Evolutionary conservation across 306 rosid genomes (phyloP), one percentile per base, ranked within the genome.

Genomic region (Quercus robur): DNA sequence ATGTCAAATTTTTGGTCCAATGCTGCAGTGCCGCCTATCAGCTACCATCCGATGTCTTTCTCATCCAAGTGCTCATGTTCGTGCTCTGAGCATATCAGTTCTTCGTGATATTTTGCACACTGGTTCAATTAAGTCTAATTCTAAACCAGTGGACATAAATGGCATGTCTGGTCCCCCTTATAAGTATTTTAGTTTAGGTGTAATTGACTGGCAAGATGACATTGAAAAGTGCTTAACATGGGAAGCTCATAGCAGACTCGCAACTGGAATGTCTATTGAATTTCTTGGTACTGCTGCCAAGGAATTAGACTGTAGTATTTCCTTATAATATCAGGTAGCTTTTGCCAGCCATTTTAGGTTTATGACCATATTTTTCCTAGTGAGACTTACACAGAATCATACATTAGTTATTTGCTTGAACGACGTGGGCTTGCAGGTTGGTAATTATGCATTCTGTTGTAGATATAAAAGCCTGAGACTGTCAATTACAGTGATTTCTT

Each of bases 31-130:
- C 77, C 99, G 99, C 75, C 82, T 94, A 54, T 82, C 97, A 2
- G 97, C 97, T 56, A 93, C 94, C 56, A 76, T 85, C 57, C 90
- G 90, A 77, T 94, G 97, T 86, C 95, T 94, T 68, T 86, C 93
- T 77, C 99, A 94, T 83, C 95, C 95, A 20, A 94, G 99, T 61
- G 99, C 99, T 0, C 99, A 88, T 20, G 95, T 93, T 18, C 97
- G 97, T 0, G 86, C 99, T 6, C 75, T 93, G 84, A 94, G 99
- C 81, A 85, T 75, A n/a, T 94, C 99, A 0, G 99, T 94, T 80
- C 97, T 94, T 33, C 97, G 99, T 0, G 97, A 92, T 68, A 90
- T 94, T 71, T 38, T 93, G 87, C 86, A 84, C 64, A 82, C 92
- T 2, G 89, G 94, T 74, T 88, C 92, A 8, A 74, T 86, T 56